phyloP scores from a whole-genome alignment of 208 protist species.

The Acanthamoeba triangularis region DNA sequence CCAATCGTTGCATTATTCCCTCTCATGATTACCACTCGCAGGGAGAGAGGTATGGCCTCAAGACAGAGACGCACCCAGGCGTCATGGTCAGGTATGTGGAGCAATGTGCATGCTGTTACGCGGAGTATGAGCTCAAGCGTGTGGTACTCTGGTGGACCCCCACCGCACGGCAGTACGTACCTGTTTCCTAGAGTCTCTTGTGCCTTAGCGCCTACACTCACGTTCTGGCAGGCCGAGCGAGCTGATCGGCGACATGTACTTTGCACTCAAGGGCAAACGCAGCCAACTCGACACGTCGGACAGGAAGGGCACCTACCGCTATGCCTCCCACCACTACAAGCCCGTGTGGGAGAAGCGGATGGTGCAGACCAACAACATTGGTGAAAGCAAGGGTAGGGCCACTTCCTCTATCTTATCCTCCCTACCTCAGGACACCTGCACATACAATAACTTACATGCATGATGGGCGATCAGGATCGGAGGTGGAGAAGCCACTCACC shows the following conservation, averaged over 20 bases:
- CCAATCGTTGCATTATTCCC: neutral
- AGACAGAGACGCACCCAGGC: neutral
- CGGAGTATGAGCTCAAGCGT: neutral
- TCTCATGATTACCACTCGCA: neutral
- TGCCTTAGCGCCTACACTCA: too few relatives aligned
- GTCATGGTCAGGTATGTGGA: neutral
- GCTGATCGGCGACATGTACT: neutral
- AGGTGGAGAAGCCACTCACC: neutral
- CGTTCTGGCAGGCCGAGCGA: neutral
- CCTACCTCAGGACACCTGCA: too few relatives aligned
- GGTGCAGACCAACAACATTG: neutral
- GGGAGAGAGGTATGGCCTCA: neutral
- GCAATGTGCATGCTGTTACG: neutral
- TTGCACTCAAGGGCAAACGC: neutral
- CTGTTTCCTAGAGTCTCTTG: neutral
- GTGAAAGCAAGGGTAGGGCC: neutral
- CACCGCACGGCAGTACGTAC: neutral
- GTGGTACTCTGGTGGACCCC: neutral
- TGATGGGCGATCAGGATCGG: too few relatives aligned
- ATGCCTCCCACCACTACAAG: neutral
- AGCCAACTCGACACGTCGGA: neutral
- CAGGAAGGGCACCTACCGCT: neutral
- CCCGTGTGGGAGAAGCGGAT: neutral
- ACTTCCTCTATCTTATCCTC: too few relatives aligned
- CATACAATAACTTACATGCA: too few relatives aligned